phyloP scores from a whole-genome alignment of 2,329 filamentous ascomycete genomes.

The Aspergillus pseudoterreus region DNA sequence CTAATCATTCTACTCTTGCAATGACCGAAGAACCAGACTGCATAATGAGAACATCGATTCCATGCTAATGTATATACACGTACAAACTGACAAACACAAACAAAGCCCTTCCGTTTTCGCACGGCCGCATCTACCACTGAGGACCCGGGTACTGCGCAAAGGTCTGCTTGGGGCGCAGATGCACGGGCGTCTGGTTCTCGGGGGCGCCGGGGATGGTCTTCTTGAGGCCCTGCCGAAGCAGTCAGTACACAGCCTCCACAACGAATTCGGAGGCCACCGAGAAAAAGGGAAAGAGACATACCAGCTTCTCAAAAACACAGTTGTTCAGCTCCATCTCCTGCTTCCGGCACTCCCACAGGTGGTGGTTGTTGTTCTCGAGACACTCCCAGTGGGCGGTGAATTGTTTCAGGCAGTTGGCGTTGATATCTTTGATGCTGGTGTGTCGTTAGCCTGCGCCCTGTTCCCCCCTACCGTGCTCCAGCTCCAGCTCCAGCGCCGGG shows the following conservation, averaged over 20 bases:
- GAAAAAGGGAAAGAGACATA: conserved; percentile 48
- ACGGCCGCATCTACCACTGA: conserved; percentile 29
- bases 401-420: conserved; percentile 85
- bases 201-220: conserved; percentile 75
- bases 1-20: too few species aligned
- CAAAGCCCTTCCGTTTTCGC: not conserved
- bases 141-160: conserved; percentile 39
- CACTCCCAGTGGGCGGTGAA: conserved; percentile 95
- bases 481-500: too few species aligned
- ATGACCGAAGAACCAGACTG: not conserved
- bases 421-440: conserved; percentile 83
- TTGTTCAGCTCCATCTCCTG: conserved; percentile 87
- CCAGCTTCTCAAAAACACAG: conserved; percentile 94
- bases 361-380: conserved; percentile 95
- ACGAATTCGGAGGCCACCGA: not conserved
- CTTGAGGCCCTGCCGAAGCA: conserved; percentile 62
- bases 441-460: not conserved
- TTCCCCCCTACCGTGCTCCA: too few species aligned
- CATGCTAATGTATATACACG: conserved; percentile 33
- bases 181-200: conserved; percentile 66
- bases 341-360: conserved; percentile 90
- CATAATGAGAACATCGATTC: conserved; percentile 28
- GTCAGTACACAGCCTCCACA: too few species aligned
- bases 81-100: conserved; percentile 8
- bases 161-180: conserved; percentile 59